These are phyloP conservation scores for Grosmannia huntii DNA, from an alignment of 2,329 filamentous ascomycete species.

Conservation along the genomic window DNA sequence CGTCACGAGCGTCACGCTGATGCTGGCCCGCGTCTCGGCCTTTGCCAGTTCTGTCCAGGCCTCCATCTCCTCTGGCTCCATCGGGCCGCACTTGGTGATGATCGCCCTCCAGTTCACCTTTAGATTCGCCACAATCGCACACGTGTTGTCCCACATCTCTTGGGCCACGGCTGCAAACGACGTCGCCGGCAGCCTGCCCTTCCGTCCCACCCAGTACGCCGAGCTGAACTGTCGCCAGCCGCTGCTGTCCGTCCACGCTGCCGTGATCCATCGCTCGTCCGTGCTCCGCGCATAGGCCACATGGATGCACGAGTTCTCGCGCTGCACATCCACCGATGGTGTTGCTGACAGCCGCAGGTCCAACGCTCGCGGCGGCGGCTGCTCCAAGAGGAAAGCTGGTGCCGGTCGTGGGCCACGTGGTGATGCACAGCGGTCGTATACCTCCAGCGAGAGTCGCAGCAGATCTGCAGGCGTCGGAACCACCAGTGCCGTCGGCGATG, in stretches of 20 bases:
- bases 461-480: conserved; percentile 50
- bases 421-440: conserved; percentile 61
- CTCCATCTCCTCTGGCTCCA: conserved; percentile 53
- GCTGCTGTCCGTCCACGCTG: conserved; percentile 68
- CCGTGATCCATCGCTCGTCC: conserved; percentile 66
- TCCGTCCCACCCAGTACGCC: conserved; percentile 57
- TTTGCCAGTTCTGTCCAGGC: conserved; percentile 42
- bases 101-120: conserved; percentile 68
- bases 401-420: conserved; percentile 46
- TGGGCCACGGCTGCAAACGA: conserved; percentile 51
- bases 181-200: conserved; percentile 36
- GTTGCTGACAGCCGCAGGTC: conserved; percentile 59
- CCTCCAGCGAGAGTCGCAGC: conserved; percentile 53
- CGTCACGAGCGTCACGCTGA: conserved; percentile 47
- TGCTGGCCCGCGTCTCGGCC: conserved; percentile 34
- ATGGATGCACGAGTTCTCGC: conserved; percentile 71
- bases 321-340: conserved; percentile 59
- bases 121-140: conserved; percentile 56
- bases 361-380: conserved; percentile 54
- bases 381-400: conserved; percentile 61
- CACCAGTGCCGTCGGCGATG: conserved; percentile 48
- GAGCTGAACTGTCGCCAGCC: conserved; percentile 61
- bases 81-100: conserved; percentile 56
- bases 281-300: conserved; percentile 65
- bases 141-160: conserved; percentile 68